These are phyloP conservation scores for Phytophthora fragariaefolia DNA, from an alignment of 352 stramenopile species.

Conservation along the genomic window DNA sequence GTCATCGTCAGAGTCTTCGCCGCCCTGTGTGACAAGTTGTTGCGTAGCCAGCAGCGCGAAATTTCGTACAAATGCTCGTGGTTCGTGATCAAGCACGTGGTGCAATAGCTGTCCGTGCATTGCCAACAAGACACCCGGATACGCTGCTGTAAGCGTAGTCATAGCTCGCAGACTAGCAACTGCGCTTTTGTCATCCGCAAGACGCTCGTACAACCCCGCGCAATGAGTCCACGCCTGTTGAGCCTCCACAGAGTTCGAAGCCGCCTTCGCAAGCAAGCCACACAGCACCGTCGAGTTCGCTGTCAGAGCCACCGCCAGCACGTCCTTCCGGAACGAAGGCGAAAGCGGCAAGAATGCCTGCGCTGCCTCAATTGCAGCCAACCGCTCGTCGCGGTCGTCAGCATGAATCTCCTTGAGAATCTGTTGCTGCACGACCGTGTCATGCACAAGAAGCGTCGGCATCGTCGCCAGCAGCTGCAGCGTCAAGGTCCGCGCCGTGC, in stretches of 20 bases:
- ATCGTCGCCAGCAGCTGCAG: constrained; percentile 56
- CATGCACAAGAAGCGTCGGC: constrained; percentile 40
- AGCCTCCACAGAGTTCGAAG: constrained; percentile 31
- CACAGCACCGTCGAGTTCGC: constrained; percentile 21
- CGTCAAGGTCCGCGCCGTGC: constrained; percentile 33
- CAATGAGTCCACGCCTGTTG: constrained; percentile 53
- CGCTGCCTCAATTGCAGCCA: constrained; percentile 42
- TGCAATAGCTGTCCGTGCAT: constrained; percentile 43
- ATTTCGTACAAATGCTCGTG: constrained; percentile 38
- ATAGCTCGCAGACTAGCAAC: constrained; percentile 39
- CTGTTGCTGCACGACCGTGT: constrained; percentile 35
- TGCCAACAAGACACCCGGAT: constrained; percentile 23
- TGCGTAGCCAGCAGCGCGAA: constrained; percentile 42
- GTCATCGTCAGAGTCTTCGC: constrained; percentile 13
- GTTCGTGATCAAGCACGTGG: constrained; percentile 41
- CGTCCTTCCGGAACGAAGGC: constrained; percentile 36
- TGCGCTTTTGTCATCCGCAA: constrained; percentile 43
- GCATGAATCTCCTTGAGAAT: constrained; percentile 26
- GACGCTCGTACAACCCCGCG: constrained; percentile 43
- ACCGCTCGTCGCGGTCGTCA: constrained; percentile 29
- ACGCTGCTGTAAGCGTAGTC: constrained; percentile 37
- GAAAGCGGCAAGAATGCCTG: constrained; percentile 35
- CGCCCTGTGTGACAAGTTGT: constrained; percentile 22
- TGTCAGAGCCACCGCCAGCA: constrained; percentile 27
- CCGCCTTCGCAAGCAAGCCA: constrained; percentile 32